Conservation (phyloP, 768 basidiomycete species). For the Russula sp. region DNA sequence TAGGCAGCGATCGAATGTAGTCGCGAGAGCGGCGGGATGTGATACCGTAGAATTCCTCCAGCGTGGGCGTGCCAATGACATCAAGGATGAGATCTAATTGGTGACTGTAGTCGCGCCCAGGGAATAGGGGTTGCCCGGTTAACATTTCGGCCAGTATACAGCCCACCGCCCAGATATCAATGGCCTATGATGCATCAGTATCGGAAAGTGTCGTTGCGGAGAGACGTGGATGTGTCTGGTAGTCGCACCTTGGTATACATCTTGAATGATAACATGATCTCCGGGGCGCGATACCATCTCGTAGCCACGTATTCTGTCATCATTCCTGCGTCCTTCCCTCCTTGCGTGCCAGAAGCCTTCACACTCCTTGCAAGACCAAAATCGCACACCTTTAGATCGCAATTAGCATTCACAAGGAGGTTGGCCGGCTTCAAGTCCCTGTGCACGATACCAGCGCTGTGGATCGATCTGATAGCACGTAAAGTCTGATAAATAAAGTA, state of each 20-base stretch:
- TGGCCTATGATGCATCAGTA: slow-evolving; percentile 37
- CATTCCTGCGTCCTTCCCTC: slow-evolving; percentile 57
- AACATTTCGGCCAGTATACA: slow-evolving; percentile 80
- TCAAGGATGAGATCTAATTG: slow-evolving; percentile 86
- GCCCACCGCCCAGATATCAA: slow-evolving; percentile 71
- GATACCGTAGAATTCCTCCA: slow-evolving; percentile 90
- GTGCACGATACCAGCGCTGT: slow-evolving; percentile 78
- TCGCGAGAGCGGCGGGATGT: slow-evolving; percentile 79
- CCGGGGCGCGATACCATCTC: slow-evolving; percentile 89
- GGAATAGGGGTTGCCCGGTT: slow-evolving; percentile 77
- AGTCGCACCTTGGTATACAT: slow-evolving; percentile 66
- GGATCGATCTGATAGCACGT: slow-evolving; percentile 83
- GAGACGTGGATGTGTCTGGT: neutral
- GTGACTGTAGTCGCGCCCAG: slow-evolving; percentile 81
- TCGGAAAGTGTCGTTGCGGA: neutral
- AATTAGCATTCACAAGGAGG: slow-evolving; percentile 81
- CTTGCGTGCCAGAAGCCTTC: slow-evolving; percentile 44
- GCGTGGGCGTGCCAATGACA: slow-evolving; percentile 80
- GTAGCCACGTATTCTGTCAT: slow-evolving; percentile 90
- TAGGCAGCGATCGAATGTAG: slow-evolving; percentile 82
- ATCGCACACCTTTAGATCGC: slow-evolving; percentile 85
- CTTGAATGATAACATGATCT: slow-evolving; percentile 94
- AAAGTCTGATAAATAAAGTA: slow-evolving; percentile 84
- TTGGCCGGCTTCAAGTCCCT: slow-evolving; percentile 84
- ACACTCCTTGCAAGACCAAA: slow-evolving; percentile 77